Base-by-base conservation (phyloP, 768 basidiomycete genomes). In the Calvatia gigantea region DNA sequence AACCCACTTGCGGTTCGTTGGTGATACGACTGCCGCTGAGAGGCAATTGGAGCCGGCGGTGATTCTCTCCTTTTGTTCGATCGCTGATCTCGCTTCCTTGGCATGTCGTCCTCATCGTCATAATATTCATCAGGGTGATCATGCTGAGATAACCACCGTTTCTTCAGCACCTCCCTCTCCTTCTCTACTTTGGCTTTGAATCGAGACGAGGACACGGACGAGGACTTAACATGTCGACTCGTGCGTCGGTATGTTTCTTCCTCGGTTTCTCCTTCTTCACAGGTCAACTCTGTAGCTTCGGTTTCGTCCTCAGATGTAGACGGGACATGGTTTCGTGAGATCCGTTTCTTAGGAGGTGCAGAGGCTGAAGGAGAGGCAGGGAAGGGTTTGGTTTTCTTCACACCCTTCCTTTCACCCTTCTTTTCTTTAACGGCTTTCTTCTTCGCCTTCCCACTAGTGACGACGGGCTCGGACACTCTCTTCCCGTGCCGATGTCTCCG, bases 1-100 rank as follows among this genome's bases (percentile, higher is more conserved):
- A 42, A 12, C 33, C 46, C 15, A 43, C 27, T 42, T 21, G 27
- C 17, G 17, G 2, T 32, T 2, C 54, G 45, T 15, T 47, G 54
- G 12, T 47, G 35, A 39, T 47, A 55, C 12, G 54, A 55, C n/a
- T 47, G 54, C 39, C 54, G 62, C 15, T 27, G 67, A 62, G 48
- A 51, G 19, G 11, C 35, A 9, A 12, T 11, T n/a, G 35, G 35
- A 12, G 41, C 19, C 9, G 54, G 31, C 14, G 38, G 11, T 2
- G 53, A 54, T 61, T 27, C 64, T 65, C 37, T 66, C 62, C 46
- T 65, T 64, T 31, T 64, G 51, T 35, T 67, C 62, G 11, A 60
- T 59, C 19, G 58, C 59, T 28, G 57, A 35, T 41, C 57, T 38
- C 29, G 48, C 42, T 23, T 62, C 56, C 33, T 59, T 38, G 44